Conservation (phyloP, 192 early-diverging fungal genomes). For the Coemansia guatemalensis region DNA sequence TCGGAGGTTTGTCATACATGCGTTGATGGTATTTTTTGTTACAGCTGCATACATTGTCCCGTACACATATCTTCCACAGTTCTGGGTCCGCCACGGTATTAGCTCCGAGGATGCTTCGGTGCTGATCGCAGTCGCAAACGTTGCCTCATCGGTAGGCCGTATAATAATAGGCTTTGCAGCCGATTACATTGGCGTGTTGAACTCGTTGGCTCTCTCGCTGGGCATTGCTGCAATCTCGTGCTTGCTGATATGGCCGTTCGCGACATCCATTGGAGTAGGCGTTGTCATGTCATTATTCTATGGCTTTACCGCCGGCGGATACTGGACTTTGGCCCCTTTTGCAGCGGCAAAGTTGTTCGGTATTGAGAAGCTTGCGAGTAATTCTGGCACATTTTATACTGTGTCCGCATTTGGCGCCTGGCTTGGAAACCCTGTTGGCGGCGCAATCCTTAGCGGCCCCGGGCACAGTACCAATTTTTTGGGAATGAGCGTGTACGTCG, state of each 20-base stretch:
- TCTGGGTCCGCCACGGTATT: slow-evolving; percentile 38
- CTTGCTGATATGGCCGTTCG: slow-evolving; percentile 46
- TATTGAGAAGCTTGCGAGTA: slow-evolving; percentile 37
- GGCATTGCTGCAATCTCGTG: slow-evolving; percentile 17
- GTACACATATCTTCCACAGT: slow-evolving; percentile 40
- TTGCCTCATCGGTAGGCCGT: slow-evolving; percentile 41
- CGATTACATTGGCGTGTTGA: slow-evolving; percentile 45
- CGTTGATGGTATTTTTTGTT: slow-evolving; percentile 41
- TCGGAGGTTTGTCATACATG: slow-evolving; percentile 33
- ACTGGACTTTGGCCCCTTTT: slow-evolving; percentile 45
- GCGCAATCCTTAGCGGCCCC: slow-evolving; percentile 36
- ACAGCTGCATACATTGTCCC: slow-evolving; percentile 51
- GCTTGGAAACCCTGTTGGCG: slow-evolving; percentile 39
- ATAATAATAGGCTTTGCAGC: slow-evolving; percentile 30
- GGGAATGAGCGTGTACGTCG: slow-evolving; percentile 39
- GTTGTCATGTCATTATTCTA: slow-evolving; percentile 37
- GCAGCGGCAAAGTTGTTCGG: slow-evolving; percentile 48
- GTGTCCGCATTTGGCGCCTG: slow-evolving; percentile 38
- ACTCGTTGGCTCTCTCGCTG: slow-evolving; percentile 33
- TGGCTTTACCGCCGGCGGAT: slow-evolving; percentile 38
- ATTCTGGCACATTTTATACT: slow-evolving; percentile 44
- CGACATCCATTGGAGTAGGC: slow-evolving; percentile 33
- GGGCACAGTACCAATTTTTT: slow-evolving; percentile 28
- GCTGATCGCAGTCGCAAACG: slow-evolving; percentile 48
- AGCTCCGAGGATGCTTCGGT: slow-evolving; percentile 36